Base-by-base conservation (phyloP, 805 yeast genomes). In the Schwanniomyces pseudopolymorphus region DNA sequence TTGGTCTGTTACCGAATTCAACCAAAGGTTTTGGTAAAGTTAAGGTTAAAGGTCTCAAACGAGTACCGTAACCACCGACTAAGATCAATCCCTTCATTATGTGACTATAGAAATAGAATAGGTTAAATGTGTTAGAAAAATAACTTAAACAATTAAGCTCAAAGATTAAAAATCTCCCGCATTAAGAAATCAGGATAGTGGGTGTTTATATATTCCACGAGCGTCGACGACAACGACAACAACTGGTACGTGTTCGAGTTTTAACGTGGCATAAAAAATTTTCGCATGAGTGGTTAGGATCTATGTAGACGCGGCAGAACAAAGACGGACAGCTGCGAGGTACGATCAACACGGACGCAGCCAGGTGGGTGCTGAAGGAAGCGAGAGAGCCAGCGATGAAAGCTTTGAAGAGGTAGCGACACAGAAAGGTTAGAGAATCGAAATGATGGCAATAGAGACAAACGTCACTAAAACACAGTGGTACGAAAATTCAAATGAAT, bases 51-150 rank as follows among this genome's bases (percentile, higher is more conserved):
- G 99, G 99, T 83, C 99, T 91, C 79, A 94, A 87, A 79, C 99
- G 94, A 66, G 99, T 94, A 81, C 99, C 99, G 80, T 91, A 94
- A 74, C 99, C 99, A 69, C 99, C 99, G 62, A 92, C 98, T 71
- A 92, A 85, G 81, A 92, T 92, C 74, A 92, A 84, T 69, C 96
- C 97, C 80, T 90, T 90, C 97, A 90, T 89, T 55, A 24, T 38
- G 19, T 24, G 24, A 7, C 9, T 22, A n/a, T 22, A 22, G 5
- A 6, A 22, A 22, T 20, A 37, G 21, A 20, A 22, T 27, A 13
- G 14, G 33, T 16, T 31, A 6, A 14, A 6, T 11, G 14, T 28
- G 35, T 31, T 31, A 6, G 13, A 14, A 38, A 38, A 14, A 38
- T 38, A 38, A 38, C 40, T 38, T 38, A 36, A 36, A 22, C 40